phyloP scores from a whole-genome alignment of 2,329 filamentous ascomycete species.

The Niveomyces coronatus region DNA sequence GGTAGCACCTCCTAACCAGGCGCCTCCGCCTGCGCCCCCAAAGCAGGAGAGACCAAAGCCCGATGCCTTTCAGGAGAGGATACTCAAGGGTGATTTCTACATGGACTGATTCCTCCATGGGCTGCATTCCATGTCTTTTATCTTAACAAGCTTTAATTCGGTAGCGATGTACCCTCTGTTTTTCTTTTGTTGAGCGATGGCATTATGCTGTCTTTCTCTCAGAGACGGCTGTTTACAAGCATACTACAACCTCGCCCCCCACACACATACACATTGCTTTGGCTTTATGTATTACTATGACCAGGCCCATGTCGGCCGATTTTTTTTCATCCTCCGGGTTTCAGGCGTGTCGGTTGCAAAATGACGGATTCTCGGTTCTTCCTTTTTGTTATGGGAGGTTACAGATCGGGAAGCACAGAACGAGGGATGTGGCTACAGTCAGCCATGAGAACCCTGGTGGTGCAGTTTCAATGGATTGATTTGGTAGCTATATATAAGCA shows the following conservation, averaged over 20 bases:
- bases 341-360: not conserved
- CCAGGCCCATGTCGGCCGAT: not conserved
- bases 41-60: constrained; percentile 50
- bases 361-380: not conserved
- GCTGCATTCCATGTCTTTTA: not conserved
- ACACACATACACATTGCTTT: constrained; percentile 8
- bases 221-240: constrained; percentile 6
- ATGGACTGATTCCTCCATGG: constrained; percentile 60
- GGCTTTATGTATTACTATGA: constrained; percentile 9
- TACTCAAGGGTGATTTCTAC: constrained; percentile 94
- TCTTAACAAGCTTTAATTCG: not conserved
- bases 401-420: too few species aligned
- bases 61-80: constrained; percentile 92
- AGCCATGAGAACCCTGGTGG: too few species aligned
- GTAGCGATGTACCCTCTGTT: not conserved
- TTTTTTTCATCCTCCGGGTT: too few species aligned
- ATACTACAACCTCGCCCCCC: not conserved
- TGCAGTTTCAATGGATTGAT: too few species aligned
- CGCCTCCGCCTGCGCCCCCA: constrained; percentile 34
- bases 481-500: too few species aligned
- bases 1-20: constrained; percentile 44
- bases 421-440: too few species aligned
- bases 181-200: constrained; percentile 4
- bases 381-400: too few species aligned
- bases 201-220: constrained; percentile 6